A percentile compares a stretch with the other conserved stretches of the same genome.
Evolutionary conservation across 306 rosid genomes (phyloP).

Genomic region (Quercus variabilis): DNA sequence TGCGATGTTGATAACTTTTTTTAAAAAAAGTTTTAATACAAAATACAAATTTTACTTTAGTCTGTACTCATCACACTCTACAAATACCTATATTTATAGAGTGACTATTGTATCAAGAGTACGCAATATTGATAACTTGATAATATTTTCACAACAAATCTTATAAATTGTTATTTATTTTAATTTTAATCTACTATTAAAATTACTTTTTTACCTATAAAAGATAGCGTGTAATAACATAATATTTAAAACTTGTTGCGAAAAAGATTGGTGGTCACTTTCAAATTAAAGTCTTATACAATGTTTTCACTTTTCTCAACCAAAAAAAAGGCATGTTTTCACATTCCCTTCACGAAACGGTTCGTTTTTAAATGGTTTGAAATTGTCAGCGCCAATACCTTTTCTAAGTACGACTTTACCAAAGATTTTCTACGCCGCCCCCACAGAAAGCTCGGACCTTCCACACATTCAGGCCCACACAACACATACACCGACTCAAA

Average conservation of each 20-base stretch:
- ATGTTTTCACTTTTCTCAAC: too few relatives aligned
- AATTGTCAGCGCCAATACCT: conserved; percentile 23
- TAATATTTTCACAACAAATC: too few relatives aligned
- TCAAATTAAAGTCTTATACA: too few relatives aligned
- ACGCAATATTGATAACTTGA: too few relatives aligned
- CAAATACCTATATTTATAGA: too few relatives aligned
- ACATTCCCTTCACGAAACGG: conserved; percentile 3
- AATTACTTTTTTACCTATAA: too few relatives aligned
- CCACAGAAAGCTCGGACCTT: conserved; percentile 17
- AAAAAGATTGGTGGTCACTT: too few relatives aligned
- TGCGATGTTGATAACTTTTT: too few relatives aligned
- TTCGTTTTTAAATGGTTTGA: conserved; percentile 14
- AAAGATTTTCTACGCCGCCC: conserved; percentile 52
- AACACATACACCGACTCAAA: conserved; percentile 35
- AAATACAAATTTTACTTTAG: rapidly evolving
- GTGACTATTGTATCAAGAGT: rapidly evolving
- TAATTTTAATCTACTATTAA: rapidly evolving
- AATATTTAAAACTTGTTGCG: too few relatives aligned
- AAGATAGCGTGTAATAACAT: rapidly evolving
- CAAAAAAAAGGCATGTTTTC: not conserved
- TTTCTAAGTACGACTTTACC: not conserved
- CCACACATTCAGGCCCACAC: not conserved
- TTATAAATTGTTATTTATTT: too few relatives aligned
- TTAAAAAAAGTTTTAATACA: too few relatives aligned
- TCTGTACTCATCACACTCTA: rapidly evolving